A percentile compares a stretch with the other conserved stretches of the same genome.
These are phyloP conservation scores for Alternaria dauci DNA, from an alignment of 2,329 filamentous ascomycete genomes.

Conservation along the genomic window DNA sequence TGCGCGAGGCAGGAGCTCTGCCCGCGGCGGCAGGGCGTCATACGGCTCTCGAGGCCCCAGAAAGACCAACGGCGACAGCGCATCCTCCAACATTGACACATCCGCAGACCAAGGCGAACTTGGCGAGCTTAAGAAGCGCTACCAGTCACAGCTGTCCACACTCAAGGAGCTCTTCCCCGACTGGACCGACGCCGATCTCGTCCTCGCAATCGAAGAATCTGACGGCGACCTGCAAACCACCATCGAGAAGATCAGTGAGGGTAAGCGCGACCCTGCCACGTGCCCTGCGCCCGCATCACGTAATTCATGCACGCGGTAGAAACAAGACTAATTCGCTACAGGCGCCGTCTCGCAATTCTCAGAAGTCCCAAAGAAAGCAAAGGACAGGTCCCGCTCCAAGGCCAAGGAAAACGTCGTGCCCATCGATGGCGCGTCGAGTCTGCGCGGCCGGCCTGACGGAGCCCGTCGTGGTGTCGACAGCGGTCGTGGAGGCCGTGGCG, in stretches of 20 bases:
- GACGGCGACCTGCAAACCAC: slow-evolving; percentile 76
- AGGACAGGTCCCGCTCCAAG: slow-evolving; percentile 76
- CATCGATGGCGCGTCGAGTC: slow-evolving; percentile 56
- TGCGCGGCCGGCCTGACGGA: slow-evolving; percentile 35
- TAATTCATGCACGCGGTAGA: slow-evolving; percentile 12
- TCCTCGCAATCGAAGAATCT: slow-evolving; percentile 90
- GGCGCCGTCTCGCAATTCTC: slow-evolving; percentile 84
- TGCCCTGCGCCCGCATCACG: slow-evolving; percentile 2
- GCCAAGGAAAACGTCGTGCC: slow-evolving; percentile 68
- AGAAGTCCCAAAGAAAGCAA: slow-evolving; percentile 77
- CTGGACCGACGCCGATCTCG: slow-evolving; percentile 94
- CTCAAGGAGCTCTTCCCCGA: slow-evolving; percentile 94
- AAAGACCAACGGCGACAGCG: slow-evolving; percentile 75
- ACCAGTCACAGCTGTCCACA: slow-evolving; percentile 77
- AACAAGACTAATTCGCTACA: slow-evolving; percentile 44
- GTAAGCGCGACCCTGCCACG: slow-evolving; percentile 56
- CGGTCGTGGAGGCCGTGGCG: slow-evolving; percentile 55
- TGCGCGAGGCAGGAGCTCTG: slow-evolving; percentile 88
- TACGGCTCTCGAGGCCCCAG: slow-evolving; percentile 65
- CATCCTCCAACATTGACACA: slow-evolving; percentile 66
- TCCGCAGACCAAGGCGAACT: slow-evolving; percentile 87
- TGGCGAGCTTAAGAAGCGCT: slow-evolving; percentile 89
- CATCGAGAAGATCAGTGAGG: slow-evolving; percentile 81
- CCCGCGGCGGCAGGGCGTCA: slow-evolving; percentile 81
- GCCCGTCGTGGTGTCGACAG: slow-evolving; percentile 45